Base-by-base conservation (phyloP, 139 green algal genomes). In the Ulvella scutata region DNA sequence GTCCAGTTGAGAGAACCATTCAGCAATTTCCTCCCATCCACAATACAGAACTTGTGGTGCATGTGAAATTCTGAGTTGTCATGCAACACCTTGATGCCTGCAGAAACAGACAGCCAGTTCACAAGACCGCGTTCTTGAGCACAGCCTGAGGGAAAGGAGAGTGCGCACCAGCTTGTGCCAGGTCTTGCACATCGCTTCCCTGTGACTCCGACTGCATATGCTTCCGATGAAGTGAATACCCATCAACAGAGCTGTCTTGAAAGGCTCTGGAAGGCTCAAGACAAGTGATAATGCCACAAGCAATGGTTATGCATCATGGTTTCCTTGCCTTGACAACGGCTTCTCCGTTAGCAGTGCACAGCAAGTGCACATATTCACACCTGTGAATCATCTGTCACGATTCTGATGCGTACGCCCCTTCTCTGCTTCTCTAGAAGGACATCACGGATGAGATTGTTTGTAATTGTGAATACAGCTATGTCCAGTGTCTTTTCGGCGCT, bases 1-100 rank as follows among this genome's bases (percentile, higher is more conserved):
- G 80, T 86, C 83, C 85, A 89, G 76, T 89, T 89, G 77, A 89
- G 87, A 37, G 59, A 80, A 44, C 85, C 85, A 36, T 83, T 89
- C 10, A 85, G 6, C 0, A 89, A 60, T 38, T 81, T 77, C 26
- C 61, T 39, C 26, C 76, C 61, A 74, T 89, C 82, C 28, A 89
- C 31, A 7, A 89, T 77, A 3, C 61, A 72, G 40, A 88, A 88
- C 77, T 89, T 89, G 82, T 89, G 85, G 79, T 89, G 85, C 84
- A 85, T 87, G 78, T 85, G 80, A 28, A 61, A 78, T 29, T 37
- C 17, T 31, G 72, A 43, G 4, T 72, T 33, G 37, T 87, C 80
- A 3, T 75, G 36, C 37, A 38, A 37, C 17, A 80, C 44, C 26
- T 51, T 43, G 26, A 82, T 76, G n/a, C 76, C 73, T 36, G 75